Evolutionary conservation across 2,329 filamentous ascomycete genomes (phyloP), one percentile per base, ranked within the genome.

Genomic region (Lachnum nothofagi): DNA sequence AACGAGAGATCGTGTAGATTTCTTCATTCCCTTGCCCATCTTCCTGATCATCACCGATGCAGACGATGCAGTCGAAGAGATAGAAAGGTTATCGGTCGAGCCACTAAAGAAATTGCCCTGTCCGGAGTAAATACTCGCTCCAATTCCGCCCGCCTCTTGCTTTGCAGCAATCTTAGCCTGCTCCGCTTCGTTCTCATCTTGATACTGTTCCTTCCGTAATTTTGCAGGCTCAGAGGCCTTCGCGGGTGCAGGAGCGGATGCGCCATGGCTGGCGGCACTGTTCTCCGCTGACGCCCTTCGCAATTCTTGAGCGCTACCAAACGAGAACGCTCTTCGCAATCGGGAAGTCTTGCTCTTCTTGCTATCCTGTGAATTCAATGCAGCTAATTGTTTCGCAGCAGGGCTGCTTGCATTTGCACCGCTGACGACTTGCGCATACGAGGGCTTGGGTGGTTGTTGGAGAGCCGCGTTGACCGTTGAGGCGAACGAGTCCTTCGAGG

Each of bases 1-100:
- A 58, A 94, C 94, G 46, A 98, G 80, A 20, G 91, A 96, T 41
- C 91, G 80, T 16, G 86, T 86, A 44, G 89, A 85, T 70, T 93
- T 94, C 78, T 95, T 97, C 82, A 97, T 86, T n/a, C 91, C 91
- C 57, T 90, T 89, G 48, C 93, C 93, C 93, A 98, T 98, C 73
- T 98, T 98, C 45, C 93, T 83, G 58, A 98, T 86, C 88, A 94
- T 94, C 60, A 94, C 83, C 24, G 89, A 94, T 27, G 88, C 88
- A 17, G 88, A 94, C 5, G 89, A 94, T 17, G 88, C 88, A 8
- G 88, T 94, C 3, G 89, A 94, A 1, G 88, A 91, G 55, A 94
- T 89, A 12, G 89, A 94, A 38, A 98, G 71, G 59, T 97, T 97
- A 68, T 98, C 93, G 0, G 89, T 97, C 4, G 93, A 98, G 12